These are phyloP conservation scores for Mallotus japonicus DNA, from an alignment of 441 rosid genomes.

Conservation along the genomic window DNA sequence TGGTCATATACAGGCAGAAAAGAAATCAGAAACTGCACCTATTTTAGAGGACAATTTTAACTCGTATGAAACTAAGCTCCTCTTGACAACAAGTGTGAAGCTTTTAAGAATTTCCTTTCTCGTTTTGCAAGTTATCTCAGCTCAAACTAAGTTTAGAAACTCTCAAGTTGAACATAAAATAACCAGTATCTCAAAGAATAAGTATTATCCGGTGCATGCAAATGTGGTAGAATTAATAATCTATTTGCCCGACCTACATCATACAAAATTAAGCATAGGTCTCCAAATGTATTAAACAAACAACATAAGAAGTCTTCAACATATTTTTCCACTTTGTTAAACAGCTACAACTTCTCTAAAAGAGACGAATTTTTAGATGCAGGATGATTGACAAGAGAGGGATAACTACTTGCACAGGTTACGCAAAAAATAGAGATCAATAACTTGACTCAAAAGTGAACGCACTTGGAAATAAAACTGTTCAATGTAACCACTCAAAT, in stretches of 20 bases:
- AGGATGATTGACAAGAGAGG: too few species aligned
- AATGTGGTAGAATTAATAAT: not conserved
- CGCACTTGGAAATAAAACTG: not conserved
- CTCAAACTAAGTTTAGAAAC: too few species aligned
- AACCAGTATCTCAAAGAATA: too few species aligned
- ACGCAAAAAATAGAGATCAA: not conserved
- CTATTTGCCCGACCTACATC: not conserved
- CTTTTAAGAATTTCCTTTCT: too few species aligned
- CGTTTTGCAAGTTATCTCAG: too few species aligned
- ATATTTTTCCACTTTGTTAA: not conserved
- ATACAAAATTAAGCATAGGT: not conserved
- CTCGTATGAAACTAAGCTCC: not conserved
- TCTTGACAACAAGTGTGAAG: too few species aligned
- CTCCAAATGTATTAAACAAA: not conserved
- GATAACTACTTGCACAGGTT: not conserved
- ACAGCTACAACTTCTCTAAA: not conserved
- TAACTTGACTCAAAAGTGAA: not conserved
- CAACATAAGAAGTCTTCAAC: not conserved
- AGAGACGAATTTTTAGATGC: too few species aligned
- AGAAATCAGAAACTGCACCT: slow-evolving; percentile 9
- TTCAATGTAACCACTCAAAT: not conserved
- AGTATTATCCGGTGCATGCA: not conserved
- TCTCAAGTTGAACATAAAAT: too few species aligned
- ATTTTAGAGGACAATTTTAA: slow-evolving; percentile 1
- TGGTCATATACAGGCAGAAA: slow-evolving; percentile 29